phyloP scores from a whole-genome alignment of 1,284 basidiomycete genomes.

The Polyporus tsugae region DNA sequence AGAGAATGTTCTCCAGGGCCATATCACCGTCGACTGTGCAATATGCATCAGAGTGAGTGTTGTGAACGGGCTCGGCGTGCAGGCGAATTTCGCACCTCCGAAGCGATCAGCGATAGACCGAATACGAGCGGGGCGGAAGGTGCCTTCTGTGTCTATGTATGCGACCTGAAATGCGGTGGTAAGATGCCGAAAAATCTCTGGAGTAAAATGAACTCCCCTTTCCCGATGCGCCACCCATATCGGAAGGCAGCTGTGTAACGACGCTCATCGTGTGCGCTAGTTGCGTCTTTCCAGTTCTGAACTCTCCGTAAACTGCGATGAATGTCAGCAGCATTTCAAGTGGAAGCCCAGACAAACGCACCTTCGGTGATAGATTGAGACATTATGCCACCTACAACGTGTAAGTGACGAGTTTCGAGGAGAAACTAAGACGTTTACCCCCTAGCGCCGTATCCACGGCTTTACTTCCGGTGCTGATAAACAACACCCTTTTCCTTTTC shows the following conservation, averaged over 20 bases:
- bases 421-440: conserved; percentile 54
- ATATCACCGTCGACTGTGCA: conserved; percentile 77
- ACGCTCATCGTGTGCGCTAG: conserved; percentile 94
- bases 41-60: neutral
- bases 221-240: conserved; percentile 89
- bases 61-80: neutral
- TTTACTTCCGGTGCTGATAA: conserved; percentile 92
- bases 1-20: conserved; percentile 88
- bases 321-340: neutral
- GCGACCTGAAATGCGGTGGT: conserved; percentile 68
- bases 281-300: conserved; percentile 90
- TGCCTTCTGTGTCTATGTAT: conserved; percentile 95
- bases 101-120: conserved; percentile 90
- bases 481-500: conserved; percentile 80
- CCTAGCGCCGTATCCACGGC: conserved; percentile 88
- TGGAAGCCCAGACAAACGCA: conserved; percentile 34
- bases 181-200: neutral
- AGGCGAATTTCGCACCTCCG: conserved; percentile 47
- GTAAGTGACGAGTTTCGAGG: neutral
- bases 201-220: conserved; percentile 58
- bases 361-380: conserved; percentile 95
- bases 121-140: conserved; percentile 93
- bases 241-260: conserved; percentile 85
- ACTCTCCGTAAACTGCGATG: conserved; percentile 76
- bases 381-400: conserved; percentile 74